These are phyloP conservation scores for Artomyces pyxidatus DNA, from an alignment of 768 basidiomycete genomes.

Conservation along the genomic window DNA sequence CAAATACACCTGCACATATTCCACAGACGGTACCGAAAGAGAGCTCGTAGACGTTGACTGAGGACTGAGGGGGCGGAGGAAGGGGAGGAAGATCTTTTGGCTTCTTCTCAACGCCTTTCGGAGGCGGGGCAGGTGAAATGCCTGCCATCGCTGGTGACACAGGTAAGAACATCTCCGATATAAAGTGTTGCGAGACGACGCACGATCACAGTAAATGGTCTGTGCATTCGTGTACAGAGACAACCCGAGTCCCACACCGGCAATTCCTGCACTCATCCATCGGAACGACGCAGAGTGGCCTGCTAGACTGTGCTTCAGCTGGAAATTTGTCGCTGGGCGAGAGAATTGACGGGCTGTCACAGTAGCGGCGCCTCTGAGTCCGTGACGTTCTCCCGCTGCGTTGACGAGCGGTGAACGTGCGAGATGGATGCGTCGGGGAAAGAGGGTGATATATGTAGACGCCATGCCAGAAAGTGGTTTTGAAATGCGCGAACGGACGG, in stretches of 20 bases:
- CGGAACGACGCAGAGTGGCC: too few species aligned
- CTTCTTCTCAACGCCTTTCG: neutral
- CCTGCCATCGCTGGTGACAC: neutral
- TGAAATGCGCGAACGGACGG: too few species aligned
- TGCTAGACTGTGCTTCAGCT: too few species aligned
- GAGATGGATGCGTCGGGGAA: too few species aligned
- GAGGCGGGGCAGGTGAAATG: neutral
- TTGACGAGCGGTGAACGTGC: too few species aligned
- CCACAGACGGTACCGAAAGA: constrained; percentile 86
- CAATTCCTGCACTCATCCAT: constrained; percentile 3
- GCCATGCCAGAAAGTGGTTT: too few species aligned
- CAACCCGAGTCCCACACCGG: constrained; percentile 5
- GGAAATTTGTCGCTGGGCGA: too few species aligned
- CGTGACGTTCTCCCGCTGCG: too few species aligned
- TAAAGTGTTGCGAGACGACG: neutral
- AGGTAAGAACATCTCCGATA: neutral
- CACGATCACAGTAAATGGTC: constrained; percentile 9
- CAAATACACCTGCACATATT: constrained; percentile 84
- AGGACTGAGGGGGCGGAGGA: constrained; percentile 59
- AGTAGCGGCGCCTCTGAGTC: too few species aligned
- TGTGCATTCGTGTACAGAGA: constrained; percentile 1
- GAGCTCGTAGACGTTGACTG: constrained; percentile 73
- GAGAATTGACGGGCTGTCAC: too few species aligned
- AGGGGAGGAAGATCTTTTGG: constrained; percentile 8
- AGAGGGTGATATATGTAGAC: constrained; percentile 3